phyloP scores from a whole-genome alignment of 1,284 basidiomycete genomes.

The Boletellus deceptivus region DNA sequence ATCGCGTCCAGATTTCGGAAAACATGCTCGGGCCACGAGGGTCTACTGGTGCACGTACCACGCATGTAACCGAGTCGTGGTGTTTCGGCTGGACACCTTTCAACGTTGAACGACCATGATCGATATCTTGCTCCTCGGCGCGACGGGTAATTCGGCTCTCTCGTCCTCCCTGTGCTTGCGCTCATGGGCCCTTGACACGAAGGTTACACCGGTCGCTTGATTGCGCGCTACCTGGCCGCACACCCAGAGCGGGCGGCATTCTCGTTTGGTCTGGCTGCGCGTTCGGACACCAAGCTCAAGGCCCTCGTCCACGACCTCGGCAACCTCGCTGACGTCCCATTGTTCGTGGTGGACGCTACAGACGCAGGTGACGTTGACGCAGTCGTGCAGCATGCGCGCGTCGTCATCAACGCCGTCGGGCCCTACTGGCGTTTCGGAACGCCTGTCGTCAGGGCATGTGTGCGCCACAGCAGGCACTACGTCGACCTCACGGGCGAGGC shows the following conservation, averaged over 20 bases:
- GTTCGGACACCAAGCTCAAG: conserved; percentile 55
- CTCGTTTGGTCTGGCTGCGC: conserved; percentile 58
- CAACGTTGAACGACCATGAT: conserved; percentile 26
- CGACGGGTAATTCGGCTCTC: conserved; percentile 43
- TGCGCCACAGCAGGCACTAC: conserved; percentile 55
- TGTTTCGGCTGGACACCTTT: not conserved
- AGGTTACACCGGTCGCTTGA: conserved; percentile 67
- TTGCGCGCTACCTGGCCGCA: conserved; percentile 54
- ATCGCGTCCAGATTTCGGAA: not conserved
- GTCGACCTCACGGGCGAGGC: conserved; percentile 64
- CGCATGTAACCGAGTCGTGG: not conserved
- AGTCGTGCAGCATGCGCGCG: conserved; percentile 51
- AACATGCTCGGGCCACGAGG: conserved; percentile 21
- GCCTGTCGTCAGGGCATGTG: conserved; percentile 52
- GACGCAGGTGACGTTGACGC: conserved; percentile 46
- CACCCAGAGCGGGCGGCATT: conserved; percentile 63
- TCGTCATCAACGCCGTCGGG: conserved; percentile 68
- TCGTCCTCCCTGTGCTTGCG: conserved; percentile 4
- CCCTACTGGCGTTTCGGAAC: conserved; percentile 66
- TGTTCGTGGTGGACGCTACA: conserved; percentile 53
- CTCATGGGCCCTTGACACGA: conserved; percentile 2
- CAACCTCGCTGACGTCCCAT: conserved; percentile 39
- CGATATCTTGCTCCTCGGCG: conserved; percentile 64
- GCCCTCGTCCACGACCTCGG: conserved; percentile 42
- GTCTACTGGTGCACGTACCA: conserved; percentile 2